Conservation (phyloP, 2,329 filamentous ascomycete genomes). For the Alternaria alternata region DNA sequence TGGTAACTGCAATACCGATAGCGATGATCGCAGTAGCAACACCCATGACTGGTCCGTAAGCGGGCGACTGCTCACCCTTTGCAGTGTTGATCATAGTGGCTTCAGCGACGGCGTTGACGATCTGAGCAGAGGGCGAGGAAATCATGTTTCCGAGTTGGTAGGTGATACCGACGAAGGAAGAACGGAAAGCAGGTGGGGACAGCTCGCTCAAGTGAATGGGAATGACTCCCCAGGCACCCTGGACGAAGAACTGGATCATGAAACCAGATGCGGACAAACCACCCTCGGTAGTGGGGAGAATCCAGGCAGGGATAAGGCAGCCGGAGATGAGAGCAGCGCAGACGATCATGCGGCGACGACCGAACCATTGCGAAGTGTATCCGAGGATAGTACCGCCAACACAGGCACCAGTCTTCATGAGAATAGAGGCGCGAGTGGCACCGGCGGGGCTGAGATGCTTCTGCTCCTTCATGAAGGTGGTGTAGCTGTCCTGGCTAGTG, state of each 20-base stretch:
- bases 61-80: conserved; percentile 67
- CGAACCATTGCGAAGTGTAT: conserved; percentile 77
- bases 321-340: conserved; percentile 67
- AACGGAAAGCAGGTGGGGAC: conserved; percentile 73
- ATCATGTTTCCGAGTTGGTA: conserved; percentile 82
- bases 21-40: conserved; percentile 80
- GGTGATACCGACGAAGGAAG: conserved; percentile 73
- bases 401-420: conserved; percentile 81
- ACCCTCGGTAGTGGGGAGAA: conserved; percentile 67
- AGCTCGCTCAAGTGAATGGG: conserved; percentile 77
- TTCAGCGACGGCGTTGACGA: conserved; percentile 78
- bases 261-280: conserved; percentile 71
- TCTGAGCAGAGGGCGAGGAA: conserved; percentile 75
- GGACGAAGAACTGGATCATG: conserved; percentile 68
- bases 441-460: conserved; percentile 72
- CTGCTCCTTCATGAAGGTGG: conserved; percentile 78
- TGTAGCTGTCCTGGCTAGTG: conserved; percentile 82
- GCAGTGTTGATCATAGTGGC: conserved; percentile 57
- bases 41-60: conserved; percentile 79
- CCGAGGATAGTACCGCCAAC: conserved; percentile 77
- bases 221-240: conserved; percentile 56
- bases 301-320: conserved; percentile 73
- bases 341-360: conserved; percentile 74
- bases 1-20: conserved; percentile 71
- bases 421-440: conserved; percentile 77